Base-by-base conservation (phyloP, 2,329 filamentous ascomycete genomes). In the Phyllosticta paracitricarpa region DNA sequence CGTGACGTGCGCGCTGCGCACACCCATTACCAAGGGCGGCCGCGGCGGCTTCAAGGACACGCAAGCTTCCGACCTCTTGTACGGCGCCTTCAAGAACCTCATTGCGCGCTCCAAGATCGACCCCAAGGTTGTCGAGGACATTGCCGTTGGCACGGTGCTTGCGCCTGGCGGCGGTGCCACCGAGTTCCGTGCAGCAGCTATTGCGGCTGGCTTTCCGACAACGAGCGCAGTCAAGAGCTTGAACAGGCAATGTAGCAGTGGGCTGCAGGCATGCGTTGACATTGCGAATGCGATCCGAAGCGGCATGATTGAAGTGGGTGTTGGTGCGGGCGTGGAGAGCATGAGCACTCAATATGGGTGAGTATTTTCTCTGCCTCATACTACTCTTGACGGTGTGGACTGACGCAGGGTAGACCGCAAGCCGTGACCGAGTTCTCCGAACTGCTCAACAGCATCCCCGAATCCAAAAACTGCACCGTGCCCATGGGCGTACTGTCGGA, bases 31-130 rank as follows among this genome's bases (percentile, higher is more conserved):
- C 66, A 95, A 91, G 77, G 93, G 91, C 68, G 91, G 92, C 70
- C 92, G 91, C 78, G 94, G 94, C 67, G 88, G 86, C 57, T 94
- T 99, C 82, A 97, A 97, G 81, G 94, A 97, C 77, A 97, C 94
- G 8, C 82, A 85, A 61, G 89, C 89, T 6, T 84, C 91, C 51
- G 93, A 97, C 75, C 81, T 97, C 64, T 86, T 97, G 69, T 85
- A 86, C 57, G 91, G 90, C 68, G 87, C 91, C 55, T 87, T 97
- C 77, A 88, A 86, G 77, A 86, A 86, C 63, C 40, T 48, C 12
- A 48, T 48, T n/a, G 40, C 40, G 7, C 89, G 91, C 69, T 97
- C 92, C 67, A 86, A 86, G 66, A 95, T 97, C 76, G 89, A 97
- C 77, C 92, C 94, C 24, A 79, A 79, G 48, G 82, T 94, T 40